Conservation (phyloP, 2,329 filamentous ascomycete species). For the Pseudogymnoascus sp. region DNA sequence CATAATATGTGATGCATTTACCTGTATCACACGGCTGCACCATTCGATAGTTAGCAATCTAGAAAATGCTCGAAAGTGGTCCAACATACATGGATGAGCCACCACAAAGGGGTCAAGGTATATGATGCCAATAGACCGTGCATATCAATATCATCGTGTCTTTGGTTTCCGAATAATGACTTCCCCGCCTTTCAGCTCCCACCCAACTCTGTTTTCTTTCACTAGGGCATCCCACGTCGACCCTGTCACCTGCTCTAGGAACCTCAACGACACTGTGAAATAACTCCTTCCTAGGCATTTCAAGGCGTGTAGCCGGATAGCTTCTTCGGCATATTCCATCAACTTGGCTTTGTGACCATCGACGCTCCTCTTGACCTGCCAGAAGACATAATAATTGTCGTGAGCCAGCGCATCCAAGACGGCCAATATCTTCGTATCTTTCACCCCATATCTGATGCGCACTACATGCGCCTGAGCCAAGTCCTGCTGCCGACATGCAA, state of each 20-base stretch:
- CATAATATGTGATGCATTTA: not conserved
- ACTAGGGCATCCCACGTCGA: conserved; percentile 64
- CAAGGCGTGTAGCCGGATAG: conserved; percentile 66
- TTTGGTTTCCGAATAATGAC: conserved; percentile 67
- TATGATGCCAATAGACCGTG: not conserved
- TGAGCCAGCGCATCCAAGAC: conserved; percentile 64
- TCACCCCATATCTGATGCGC: conserved; percentile 51
- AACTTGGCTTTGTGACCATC: conserved; percentile 74
- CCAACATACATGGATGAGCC: not conserved
- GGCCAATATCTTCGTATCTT: conserved; percentile 59
- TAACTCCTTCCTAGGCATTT: conserved; percentile 85
- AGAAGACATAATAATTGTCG: conserved; percentile 78
- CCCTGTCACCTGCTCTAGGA: conserved; percentile 61
- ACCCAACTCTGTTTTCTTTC: conserved; percentile 66
- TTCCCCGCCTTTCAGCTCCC: conserved; percentile 65
- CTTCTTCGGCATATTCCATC: conserved; percentile 71
- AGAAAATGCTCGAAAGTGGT: not conserved
- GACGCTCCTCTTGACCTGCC: conserved; percentile 59
- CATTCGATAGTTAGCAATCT: not conserved
- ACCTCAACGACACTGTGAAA: conserved; percentile 58
- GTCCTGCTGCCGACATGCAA: conserved; percentile 74
- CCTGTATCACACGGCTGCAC: not conserved
- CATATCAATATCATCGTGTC: conserved; percentile 27
- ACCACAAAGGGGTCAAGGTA: not conserved
- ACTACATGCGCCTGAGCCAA: conserved; percentile 65